Evolutionary conservation across 2,329 filamentous ascomycete species (phyloP).

Genomic region (Leptographium wingfieldii): DNA sequence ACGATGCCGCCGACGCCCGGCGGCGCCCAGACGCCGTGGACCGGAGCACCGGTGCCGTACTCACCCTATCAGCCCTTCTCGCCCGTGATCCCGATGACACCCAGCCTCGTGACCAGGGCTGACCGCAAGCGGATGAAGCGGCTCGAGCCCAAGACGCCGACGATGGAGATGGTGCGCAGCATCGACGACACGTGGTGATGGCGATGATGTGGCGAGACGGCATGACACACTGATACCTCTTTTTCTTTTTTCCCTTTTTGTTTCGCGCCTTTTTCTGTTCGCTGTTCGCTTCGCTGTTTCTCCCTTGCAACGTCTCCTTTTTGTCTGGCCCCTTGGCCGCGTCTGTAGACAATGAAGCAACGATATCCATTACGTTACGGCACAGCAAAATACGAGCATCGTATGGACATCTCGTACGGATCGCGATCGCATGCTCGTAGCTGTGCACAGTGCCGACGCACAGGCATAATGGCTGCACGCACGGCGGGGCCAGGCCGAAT

Average conservation of each 20-base stretch:
- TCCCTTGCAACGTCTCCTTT: no score
- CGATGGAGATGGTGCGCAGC: constrained; percentile 47
- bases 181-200: constrained; percentile 58
- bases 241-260: not conserved
- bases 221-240: not conserved
- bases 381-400: no score
- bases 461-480: no score
- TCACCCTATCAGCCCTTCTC: constrained; percentile 70
- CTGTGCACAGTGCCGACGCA: no score
- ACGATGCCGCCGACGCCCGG: constrained; percentile 33
- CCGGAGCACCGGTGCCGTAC: constrained; percentile 53
- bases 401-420: no score
- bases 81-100: constrained; percentile 62
- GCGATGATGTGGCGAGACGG: constrained; percentile 25
- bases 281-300: no score
- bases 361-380: not conserved
- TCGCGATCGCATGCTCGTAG: no score
- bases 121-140: constrained; percentile 59
- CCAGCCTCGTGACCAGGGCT: constrained; percentile 56
- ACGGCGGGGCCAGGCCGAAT: no score
- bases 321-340: no score
- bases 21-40: constrained; percentile 47
- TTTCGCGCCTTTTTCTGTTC: no score
- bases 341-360: not conserved
- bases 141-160: constrained; percentile 50